Evolutionary conservation across 306 rosid genomes (phyloP), one percentile per base, ranked within the genome.

Genomic region (Lotus japonicus): DNA sequence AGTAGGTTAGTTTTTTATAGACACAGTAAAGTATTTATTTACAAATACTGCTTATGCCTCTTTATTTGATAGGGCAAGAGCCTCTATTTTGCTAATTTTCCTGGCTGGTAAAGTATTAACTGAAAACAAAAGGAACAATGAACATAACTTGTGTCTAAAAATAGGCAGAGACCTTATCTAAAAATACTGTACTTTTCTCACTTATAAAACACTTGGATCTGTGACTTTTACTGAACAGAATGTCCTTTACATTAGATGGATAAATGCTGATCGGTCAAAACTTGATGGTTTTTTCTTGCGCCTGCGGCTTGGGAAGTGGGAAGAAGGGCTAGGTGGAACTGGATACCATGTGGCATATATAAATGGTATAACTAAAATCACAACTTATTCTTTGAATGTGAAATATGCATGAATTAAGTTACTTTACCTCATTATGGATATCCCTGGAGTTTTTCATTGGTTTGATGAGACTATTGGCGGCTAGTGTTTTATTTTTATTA

Each of bases 231-330:
- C 55, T 66, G 48, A 58, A 68, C 70, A 72, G 9, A 23, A 56
- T 75, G 60, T 56, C 54, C 43, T 75, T 75, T 43, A 31, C 59
- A 58, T 56, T 86, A 94, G 99, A 85, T 90, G 90, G 88, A 86
- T 82, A 77, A 78, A 74, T 64, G 77, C 88, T 68, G 67, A 42
- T 35, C 70, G 45, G 58, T 64, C 95, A 14, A 68, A 76, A 41
- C 91, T 94, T 4, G 87, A 87, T 18, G 99, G 97, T 16, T 82
- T 90, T 66, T 94, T 79, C 92, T 81, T 94, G 85, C 95, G 97
- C 16, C 69, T 94, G 70, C 81, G 95, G 88, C 89, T 94, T 15
- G 90, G 99, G 77, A 88, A 88, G 80, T 82, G 89, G 91, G 90
- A 90, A 88, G 91, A 82, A 81, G 97, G 90, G 15, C 81, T 71